phyloP scores from a whole-genome alignment of 2,329 filamentous ascomycete genomes.

The Penicillium sumatraense region DNA sequence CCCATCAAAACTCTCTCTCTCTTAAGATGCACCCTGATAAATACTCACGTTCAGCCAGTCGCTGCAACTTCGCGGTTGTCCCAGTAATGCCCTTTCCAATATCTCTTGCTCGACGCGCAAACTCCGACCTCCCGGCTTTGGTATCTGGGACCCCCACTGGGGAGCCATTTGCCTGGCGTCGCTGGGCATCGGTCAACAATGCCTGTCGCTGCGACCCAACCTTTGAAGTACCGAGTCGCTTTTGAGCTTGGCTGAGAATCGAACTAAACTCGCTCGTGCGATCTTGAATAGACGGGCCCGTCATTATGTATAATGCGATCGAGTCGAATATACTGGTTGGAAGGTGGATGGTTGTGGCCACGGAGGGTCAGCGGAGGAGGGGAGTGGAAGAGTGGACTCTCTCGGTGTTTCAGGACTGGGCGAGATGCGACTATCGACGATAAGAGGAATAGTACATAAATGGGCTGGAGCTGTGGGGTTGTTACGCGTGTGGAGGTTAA shows the following conservation, averaged over 20 bases:
- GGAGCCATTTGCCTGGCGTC: slow-evolving; percentile 61
- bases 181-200: slow-evolving; percentile 73
- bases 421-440: slow-evolving; percentile 28
- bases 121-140: slow-evolving; percentile 74
- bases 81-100: slow-evolving; percentile 89
- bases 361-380: slow-evolving; percentile 1
- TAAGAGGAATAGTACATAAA: slow-evolving; percentile 39
- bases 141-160: slow-evolving; percentile 56
- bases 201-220: slow-evolving; percentile 78
- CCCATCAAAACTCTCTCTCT: background rate
- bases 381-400: slow-evolving; percentile 7
- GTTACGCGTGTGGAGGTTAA: background rate
- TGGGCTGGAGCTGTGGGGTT: background rate
- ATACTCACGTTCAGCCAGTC: slow-evolving; percentile 76
- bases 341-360: background rate
- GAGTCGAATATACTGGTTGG: background rate
- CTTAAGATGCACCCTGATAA: background rate
- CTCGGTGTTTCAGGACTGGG: slow-evolving; percentile 18
- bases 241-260: slow-evolving; percentile 84
- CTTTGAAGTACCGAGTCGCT: slow-evolving; percentile 76
- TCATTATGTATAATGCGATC: slow-evolving; percentile 47
- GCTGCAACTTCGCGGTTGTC: slow-evolving; percentile 94
- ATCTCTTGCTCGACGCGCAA: slow-evolving; percentile 86
- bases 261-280: slow-evolving; percentile 94
- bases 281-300: slow-evolving; percentile 82